phyloP scores from a whole-genome alignment of 768 basidiomycete genomes.

The Amanita exitialis region DNA sequence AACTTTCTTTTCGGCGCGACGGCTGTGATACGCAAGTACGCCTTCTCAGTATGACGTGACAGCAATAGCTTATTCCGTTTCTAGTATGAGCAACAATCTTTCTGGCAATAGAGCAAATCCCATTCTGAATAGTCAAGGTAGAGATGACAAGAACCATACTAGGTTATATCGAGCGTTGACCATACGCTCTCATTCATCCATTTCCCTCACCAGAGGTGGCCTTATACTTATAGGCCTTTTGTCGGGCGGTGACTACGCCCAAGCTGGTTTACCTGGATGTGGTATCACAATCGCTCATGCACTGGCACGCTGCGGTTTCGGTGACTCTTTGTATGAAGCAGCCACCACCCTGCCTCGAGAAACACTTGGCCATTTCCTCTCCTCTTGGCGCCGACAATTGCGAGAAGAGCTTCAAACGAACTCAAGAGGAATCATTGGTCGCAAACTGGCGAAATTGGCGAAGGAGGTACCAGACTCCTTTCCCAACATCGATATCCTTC shows the following conservation, averaged over 20 bases:
- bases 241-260: constrained; percentile 87
- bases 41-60: constrained; percentile 10
- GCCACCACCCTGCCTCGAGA: constrained; percentile 34
- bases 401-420: constrained; percentile 61
- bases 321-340: constrained; percentile 58
- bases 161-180: constrained; percentile 31
- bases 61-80: constrained; percentile 6
- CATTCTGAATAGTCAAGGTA: constrained; percentile 52
- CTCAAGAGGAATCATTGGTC: constrained; percentile 48
- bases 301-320: constrained; percentile 75
- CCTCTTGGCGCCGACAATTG: constrained; percentile 53
- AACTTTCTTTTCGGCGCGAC: constrained; percentile 84
- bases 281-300: constrained; percentile 66
- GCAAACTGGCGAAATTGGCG: constrained; percentile 57
- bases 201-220: constrained; percentile 54
- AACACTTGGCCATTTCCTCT: constrained; percentile 42
- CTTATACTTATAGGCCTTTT: constrained; percentile 77
- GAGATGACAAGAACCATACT: constrained; percentile 65
- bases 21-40: constrained; percentile 77
- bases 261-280: constrained; percentile 56
- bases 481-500: constrained; percentile 63
- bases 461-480: constrained; percentile 55
- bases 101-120: constrained; percentile 63
- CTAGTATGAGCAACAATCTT: constrained; percentile 59
- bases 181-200: constrained; percentile 29